A percentile compares a stretch with the other conserved stretches of the same genome.
phyloP scores from a whole-genome alignment of 2,329 filamentous ascomycete genomes.

The Microdochium nivale region DNA sequence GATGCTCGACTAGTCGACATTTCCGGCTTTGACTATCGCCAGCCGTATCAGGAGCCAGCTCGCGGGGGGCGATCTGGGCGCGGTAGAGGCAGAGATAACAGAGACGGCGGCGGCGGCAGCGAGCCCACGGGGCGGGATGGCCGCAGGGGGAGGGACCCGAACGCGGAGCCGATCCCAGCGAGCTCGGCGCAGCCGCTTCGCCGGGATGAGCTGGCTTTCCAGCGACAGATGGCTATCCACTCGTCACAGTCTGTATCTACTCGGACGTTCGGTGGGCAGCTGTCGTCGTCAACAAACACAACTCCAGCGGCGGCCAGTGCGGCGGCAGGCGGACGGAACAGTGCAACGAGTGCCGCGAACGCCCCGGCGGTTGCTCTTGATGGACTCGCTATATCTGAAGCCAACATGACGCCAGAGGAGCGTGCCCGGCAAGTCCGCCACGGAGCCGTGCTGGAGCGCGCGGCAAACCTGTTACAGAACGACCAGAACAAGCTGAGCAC shows the following conservation, averaged over 20 bases:
- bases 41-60: constrained; percentile 58
- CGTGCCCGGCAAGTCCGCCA: constrained; percentile 75
- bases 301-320: constrained; percentile 9
- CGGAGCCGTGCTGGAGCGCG: constrained; percentile 76
- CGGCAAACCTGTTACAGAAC: constrained; percentile 70
- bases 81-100: constrained; percentile 31
- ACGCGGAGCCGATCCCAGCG: constrained; percentile 67
- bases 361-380: constrained; percentile 29
- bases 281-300: constrained; percentile 47
- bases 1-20: constrained; percentile 84
- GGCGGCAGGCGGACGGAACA: background rate
- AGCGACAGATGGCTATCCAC: constrained; percentile 86
- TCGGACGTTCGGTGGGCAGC: constrained; percentile 76
- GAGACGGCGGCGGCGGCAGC: constrained; percentile 35
- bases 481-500: constrained; percentile 64
- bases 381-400: constrained; percentile 40
- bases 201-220: constrained; percentile 83
- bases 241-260: constrained; percentile 73
- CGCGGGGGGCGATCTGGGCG: constrained; percentile 38
- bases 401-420: constrained; percentile 62
- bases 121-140: constrained; percentile 9
- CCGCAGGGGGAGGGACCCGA: constrained; percentile 66
- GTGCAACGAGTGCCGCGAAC: constrained; percentile 10
- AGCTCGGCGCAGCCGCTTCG: constrained; percentile 74
- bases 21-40: constrained; percentile 72